phyloP scores from a whole-genome alignment of 2,329 filamentous ascomycete genomes.

The Daldinia eschscholtzii region DNA sequence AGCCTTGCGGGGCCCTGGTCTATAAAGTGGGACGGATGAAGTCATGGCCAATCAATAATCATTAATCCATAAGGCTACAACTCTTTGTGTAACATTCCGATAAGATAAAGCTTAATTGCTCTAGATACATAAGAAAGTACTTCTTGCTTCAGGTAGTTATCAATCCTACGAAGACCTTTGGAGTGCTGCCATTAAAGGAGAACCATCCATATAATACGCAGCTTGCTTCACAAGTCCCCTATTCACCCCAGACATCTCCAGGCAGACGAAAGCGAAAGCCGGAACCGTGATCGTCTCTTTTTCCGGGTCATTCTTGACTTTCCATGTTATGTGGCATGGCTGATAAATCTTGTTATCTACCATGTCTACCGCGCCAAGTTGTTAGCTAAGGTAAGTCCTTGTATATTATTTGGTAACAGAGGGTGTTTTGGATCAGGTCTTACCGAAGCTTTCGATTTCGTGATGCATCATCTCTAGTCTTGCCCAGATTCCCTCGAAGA shows the following conservation, averaged over 20 bases:
- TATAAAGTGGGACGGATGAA: neutral
- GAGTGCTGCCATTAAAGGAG: slow-evolving; percentile 40
- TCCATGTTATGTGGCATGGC: slow-evolving; percentile 45
- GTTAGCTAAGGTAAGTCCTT: neutral
- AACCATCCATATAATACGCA: slow-evolving; percentile 42
- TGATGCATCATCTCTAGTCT: slow-evolving; percentile 44
- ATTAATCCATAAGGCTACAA: slow-evolving; percentile 20
- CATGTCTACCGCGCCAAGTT: slow-evolving; percentile 31
- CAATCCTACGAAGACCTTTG: slow-evolving; percentile 30
- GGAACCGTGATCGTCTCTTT: slow-evolving; percentile 41
- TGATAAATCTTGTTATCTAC: slow-evolving; percentile 45
- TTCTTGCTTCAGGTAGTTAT: neutral
- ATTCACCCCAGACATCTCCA: slow-evolving; percentile 37
- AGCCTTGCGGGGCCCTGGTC: slow-evolving; percentile 36
- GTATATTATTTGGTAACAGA: neutral
- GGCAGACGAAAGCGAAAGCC: slow-evolving; percentile 38
- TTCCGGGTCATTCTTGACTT: slow-evolving; percentile 44
- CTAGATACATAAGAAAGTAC: neutral
- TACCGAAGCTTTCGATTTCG: slow-evolving; percentile 42
- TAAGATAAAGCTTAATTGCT: slow-evolving; percentile 25
- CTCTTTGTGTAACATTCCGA: slow-evolving; percentile 4
- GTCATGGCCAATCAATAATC: slow-evolving; percentile 26
- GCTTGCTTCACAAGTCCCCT: slow-evolving; percentile 34
- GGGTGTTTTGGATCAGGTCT: neutral
- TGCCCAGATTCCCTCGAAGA: slow-evolving; percentile 36